Percentiles rank a stretch among this genome's conserved stretches.
phyloP scores from a whole-genome alignment of 306 rosid species.

The Luffa acutangula region DNA sequence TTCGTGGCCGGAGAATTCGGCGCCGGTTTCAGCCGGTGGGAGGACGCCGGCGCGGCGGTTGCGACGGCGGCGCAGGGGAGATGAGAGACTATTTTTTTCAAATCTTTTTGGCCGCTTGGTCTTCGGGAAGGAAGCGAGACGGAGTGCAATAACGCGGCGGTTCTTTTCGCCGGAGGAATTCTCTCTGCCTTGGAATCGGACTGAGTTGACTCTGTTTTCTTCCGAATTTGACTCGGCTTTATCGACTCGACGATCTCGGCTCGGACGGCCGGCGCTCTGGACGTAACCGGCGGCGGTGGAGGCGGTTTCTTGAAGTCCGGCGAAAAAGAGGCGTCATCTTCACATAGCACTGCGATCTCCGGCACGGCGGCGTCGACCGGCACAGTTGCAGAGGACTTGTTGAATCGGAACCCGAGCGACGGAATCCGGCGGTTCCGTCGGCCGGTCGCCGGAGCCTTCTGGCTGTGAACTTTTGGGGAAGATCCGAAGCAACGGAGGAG shows the following conservation, averaged over 20 bases:
- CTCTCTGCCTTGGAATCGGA: background rate
- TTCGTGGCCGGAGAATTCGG: background rate
- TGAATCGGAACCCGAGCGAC: background rate
- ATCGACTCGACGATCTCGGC: background rate
- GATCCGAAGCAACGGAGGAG: background rate
- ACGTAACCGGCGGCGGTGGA: background rate
- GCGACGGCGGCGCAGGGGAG: background rate
- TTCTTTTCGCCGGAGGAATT: background rate
- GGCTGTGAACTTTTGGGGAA: background rate
- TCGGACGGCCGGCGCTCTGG: background rate
- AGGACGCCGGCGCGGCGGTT: background rate
- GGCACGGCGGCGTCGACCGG: background rate
- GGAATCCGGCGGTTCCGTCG: background rate
- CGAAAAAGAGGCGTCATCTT: background rate
- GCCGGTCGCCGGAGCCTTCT: background rate
- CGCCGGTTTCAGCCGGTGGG: background rate
- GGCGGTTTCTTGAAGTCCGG: background rate
- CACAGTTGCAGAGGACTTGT: conserved; percentile 2
- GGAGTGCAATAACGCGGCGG: background rate
- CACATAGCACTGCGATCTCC: background rate
- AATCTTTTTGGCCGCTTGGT: background rate
- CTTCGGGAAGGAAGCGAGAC: background rate
- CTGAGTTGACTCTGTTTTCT: background rate
- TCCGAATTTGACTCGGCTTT: background rate
- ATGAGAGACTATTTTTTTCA: background rate